phyloP scores from a whole-genome alignment of 1,284 basidiomycete species.

The Ustilago hordei region DNA sequence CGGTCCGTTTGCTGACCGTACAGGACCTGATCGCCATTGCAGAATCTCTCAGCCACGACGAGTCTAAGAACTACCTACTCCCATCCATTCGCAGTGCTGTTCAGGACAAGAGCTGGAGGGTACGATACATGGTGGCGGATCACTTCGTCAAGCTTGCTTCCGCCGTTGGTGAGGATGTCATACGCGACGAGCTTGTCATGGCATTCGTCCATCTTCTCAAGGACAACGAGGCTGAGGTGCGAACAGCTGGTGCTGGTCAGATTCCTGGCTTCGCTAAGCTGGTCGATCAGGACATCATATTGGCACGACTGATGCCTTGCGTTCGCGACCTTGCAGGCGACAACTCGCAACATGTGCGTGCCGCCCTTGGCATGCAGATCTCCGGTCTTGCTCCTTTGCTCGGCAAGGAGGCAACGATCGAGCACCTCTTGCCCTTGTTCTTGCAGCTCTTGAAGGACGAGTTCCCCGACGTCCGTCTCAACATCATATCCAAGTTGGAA shows the following conservation, averaged over 20 bases:
- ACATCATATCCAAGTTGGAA: slow-evolving; percentile 99
- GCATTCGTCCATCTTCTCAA: slow-evolving; percentile 95
- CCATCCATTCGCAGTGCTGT: slow-evolving; percentile 83
- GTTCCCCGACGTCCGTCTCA: slow-evolving; percentile 96
- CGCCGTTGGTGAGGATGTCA: slow-evolving; percentile 88
- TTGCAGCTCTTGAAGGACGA: slow-evolving; percentile 97
- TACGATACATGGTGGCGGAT: slow-evolving; percentile 98
- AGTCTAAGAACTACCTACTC: slow-evolving; percentile 90
- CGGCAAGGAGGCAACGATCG: slow-evolving; percentile 92
- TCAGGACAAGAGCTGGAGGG: slow-evolving; percentile 97
- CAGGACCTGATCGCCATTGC: slow-evolving; percentile 95
- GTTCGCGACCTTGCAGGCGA: slow-evolving; percentile 95
- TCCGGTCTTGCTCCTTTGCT: slow-evolving; percentile 96
- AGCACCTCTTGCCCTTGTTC: slow-evolving; percentile 96
- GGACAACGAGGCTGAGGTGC: slow-evolving; percentile 98
- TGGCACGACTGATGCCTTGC: slow-evolving; percentile 93
- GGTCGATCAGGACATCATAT: slow-evolving; percentile 92
- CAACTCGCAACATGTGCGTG: slow-evolving; percentile 94
- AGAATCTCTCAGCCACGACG: slow-evolving; percentile 82
- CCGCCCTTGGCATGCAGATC: slow-evolving; percentile 95
- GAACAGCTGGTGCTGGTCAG: slow-evolving; percentile 94
- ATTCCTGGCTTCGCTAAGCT: slow-evolving; percentile 97
- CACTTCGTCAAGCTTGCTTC: slow-evolving; percentile 96
- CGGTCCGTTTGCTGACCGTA: slow-evolving; percentile 93
- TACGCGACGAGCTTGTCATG: slow-evolving; percentile 91